phyloP scores from a whole-genome alignment of 2,329 filamentous ascomycete genomes.

The Fusarium tricinctum region DNA sequence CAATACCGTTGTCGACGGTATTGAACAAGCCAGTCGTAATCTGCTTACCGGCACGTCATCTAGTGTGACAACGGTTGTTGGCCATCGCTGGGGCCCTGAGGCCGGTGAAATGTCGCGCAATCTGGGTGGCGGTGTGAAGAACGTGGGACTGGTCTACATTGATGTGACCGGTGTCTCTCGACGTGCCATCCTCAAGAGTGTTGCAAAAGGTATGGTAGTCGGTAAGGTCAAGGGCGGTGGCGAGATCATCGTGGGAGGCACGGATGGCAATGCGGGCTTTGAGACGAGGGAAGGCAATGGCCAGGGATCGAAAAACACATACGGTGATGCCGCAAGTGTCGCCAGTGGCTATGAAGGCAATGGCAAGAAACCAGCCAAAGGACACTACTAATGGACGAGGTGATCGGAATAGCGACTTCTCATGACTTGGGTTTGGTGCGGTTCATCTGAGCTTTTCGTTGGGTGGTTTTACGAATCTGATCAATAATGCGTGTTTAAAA shows the following conservation, averaged over 20 bases:
- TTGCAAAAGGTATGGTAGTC: slow-evolving; percentile 96
- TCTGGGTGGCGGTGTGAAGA: slow-evolving; percentile 90
- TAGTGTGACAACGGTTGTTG: slow-evolving; percentile 87
- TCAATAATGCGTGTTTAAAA: slow-evolving; percentile 3
- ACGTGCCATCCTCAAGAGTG: slow-evolving; percentile 90
- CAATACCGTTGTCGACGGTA: slow-evolving; percentile 91
- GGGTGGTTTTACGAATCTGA: slow-evolving; percentile 12
- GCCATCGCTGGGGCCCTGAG: slow-evolving; percentile 90
- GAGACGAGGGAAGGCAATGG: slow-evolving; percentile 45
- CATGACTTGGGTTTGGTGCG: slow-evolving; percentile 21
- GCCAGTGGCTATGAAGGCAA: slow-evolving; percentile 49
- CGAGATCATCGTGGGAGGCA: slow-evolving; percentile 80
- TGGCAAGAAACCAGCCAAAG: slow-evolving; percentile 53
- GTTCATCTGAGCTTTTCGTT: slow-evolving; percentile 11
- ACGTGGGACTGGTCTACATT: slow-evolving; percentile 96
- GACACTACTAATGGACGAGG: slow-evolving; percentile 28
- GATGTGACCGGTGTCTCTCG: slow-evolving; percentile 94
- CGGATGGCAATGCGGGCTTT: slow-evolving; percentile 55
- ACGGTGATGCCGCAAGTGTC: slow-evolving; percentile 50
- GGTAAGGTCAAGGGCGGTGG: slow-evolving; percentile 82
- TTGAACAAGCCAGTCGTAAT: slow-evolving; percentile 86
- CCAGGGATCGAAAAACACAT: slow-evolving; percentile 43
- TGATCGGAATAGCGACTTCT: slow-evolving; percentile 11
- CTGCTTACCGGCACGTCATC: slow-evolving; percentile 80
- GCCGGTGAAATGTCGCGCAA: slow-evolving; percentile 82